Base-by-base conservation (phyloP, 306 rosid genomes). In the Gastrolobium bilobum region DNA sequence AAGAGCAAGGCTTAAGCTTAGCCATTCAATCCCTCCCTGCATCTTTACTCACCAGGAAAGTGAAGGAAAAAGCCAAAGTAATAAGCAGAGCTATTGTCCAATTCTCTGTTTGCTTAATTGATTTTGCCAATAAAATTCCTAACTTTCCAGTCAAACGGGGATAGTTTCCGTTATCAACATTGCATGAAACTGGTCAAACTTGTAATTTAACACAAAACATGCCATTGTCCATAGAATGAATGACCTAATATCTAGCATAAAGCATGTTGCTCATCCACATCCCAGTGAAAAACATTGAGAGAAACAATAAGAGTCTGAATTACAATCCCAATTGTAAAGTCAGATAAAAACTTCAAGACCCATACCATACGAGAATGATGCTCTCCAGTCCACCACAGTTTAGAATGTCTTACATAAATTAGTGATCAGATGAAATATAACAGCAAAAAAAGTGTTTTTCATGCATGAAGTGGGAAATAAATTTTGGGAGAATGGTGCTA, bases 331-430 rank as follows among this genome's bases (percentile, higher is more conserved):
- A 7, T 33, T 6, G 31, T 7, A 30, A 74, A 74, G 35, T 48
- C 8, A 11, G 29, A 62, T 20, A 61, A 75, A 62, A 75, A 14
- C 26, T 50, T 63, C 9, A 62, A 48, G 72, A 37, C 69, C 33
- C 26, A 5, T 9, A 60, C 50, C 50, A 5, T 9, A 60, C 50
- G 38, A 46, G 26, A 59, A 64, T 15, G 53, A 66, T 47, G 68
- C 39, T 61, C 50, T 13, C 39, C 29, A 35, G 38, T 13, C 39
- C 29, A 35, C 11, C n/a, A 31, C 30, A 59, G 35, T 8, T 58
- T 7, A 59, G 14, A 73, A 58, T 15, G 35, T 34, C 10, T 31
- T 4, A 2, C 8, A 37, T 14, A 62, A 47, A 29, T 44, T 20
- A 53, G 40, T 47, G 38, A 48, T 38, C 2, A 29, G 43, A 63